Percentiles rank a stretch among this genome's conserved stretches.
phyloP scores from a whole-genome alignment of 1,139 yeast genomes.

The Debaryomyces fabryi region DNA sequence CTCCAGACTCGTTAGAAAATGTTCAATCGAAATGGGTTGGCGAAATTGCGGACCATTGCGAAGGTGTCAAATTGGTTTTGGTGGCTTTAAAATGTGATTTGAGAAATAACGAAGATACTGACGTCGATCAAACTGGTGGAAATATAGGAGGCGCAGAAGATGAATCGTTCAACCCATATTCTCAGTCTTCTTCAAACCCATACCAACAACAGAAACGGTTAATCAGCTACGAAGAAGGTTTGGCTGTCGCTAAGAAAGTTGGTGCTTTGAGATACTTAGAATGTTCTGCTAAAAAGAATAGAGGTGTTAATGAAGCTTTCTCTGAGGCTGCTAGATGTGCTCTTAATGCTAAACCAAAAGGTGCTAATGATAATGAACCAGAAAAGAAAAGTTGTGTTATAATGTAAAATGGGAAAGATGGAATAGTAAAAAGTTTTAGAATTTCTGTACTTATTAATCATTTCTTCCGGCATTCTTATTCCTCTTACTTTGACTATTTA shows the following conservation, averaged over 20 bases:
- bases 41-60: conserved; percentile 95
- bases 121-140: conserved; percentile 26
- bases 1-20: conserved; percentile 90
- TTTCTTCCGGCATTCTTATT: background rate
- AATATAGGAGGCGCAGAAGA: conserved; percentile 39
- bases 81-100: conserved; percentile 95
- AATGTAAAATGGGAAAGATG: conserved; percentile 27
- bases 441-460: background rate
- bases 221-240: conserved; percentile 48
- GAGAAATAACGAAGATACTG: conserved; percentile 53
- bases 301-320: conserved; percentile 96
- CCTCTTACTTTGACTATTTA: background rate
- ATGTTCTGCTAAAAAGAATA: conserved; percentile 90
- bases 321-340: conserved; percentile 98
- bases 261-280: conserved; percentile 88
- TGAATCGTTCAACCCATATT: conserved; percentile 41
- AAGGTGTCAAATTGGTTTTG: conserved; percentile 88
- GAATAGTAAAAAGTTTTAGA: background rate
- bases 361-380: conserved; percentile 58
- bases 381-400: conserved; percentile 46
- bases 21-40: conserved; percentile 96
- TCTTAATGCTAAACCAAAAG: conserved; percentile 83
- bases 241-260: conserved; percentile 74
- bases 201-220: conserved; percentile 51
- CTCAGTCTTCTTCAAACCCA: conserved; percentile 29